Evolutionary conservation across 805 yeast species (phyloP), one percentile per base, ranked within the genome.

Genomic region (Wickerhamiella kazuoi): DNA sequence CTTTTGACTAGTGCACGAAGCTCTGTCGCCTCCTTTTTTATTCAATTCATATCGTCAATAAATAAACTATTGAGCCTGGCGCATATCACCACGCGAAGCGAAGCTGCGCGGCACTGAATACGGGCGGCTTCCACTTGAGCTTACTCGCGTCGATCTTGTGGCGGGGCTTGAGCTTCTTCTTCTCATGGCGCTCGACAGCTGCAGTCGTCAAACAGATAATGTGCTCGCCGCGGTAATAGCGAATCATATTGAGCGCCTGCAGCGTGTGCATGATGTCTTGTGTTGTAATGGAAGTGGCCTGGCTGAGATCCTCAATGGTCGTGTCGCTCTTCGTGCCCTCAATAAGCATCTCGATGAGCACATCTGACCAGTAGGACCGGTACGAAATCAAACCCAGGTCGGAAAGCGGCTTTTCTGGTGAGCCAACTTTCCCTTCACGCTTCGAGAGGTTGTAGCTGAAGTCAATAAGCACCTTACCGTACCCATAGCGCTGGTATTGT

Each of bases 311-410:
- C 51, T 90, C 98, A 40, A 90, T 84, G 2, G 93, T 78, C 37
- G 77, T 71, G 19, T 64, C 71, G 36, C 68, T 60, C 24, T 66
- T 67, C 24, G 69, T 64, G 40, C 64, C 65, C 48, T 80, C 90
- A 30, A 78, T 76, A 30, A 90, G 62, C 21, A 83, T 55, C 38
- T 73, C 74, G 11, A 84, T 75, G 43, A 90, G 65, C 0, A 87
- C 76, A 51, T 90, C 97, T 0, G 96, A 75, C 99, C 99, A 90
- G 55, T 71, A 90, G 0, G 96, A 94, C 57, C 98, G 74, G 53
- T 90, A 90, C 4, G 94, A 80, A 21, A 90, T 66, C 24, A 90
- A 65, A 31, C 99, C 99, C 53, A 90, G 67, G 67, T 90, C 98
- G 0, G 94, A 81, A 18, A 90, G 65, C 2, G 99, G 99, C 54